Evolutionary conservation across 2,329 filamentous ascomycete species (phyloP), one percentile per base, ranked within the genome.

Genomic region (Alternaria metachromatica): DNA sequence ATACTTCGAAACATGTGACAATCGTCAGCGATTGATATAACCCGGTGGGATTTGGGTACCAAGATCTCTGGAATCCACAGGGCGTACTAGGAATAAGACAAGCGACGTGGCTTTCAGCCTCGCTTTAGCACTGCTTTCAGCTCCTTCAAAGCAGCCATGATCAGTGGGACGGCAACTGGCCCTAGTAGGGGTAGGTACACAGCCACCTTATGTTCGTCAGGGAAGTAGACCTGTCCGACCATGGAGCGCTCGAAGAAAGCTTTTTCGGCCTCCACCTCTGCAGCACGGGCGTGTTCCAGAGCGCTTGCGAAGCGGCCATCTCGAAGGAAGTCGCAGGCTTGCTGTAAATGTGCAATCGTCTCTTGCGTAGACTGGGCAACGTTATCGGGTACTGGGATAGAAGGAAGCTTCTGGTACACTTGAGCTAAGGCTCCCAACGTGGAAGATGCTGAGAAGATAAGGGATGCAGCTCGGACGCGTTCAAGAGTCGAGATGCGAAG

Each of bases 211-310:
- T 99, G 96, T 82, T 99, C 96, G 76, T 99, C 96, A 0, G 96
- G 96, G 80, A 99, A 99, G 80, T 98, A 99, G 3, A 98, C 90
- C 82, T 98, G 96, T 0, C 94, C 96, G 12, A 99, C 96, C 96
- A 99, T 99, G 76, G 92, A 97, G 82, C 97, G 97, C 81, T 99
- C 96, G 72, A 99, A 99, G 81, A 99, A 99, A 0, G 95, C 95
- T 64, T 91, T 89, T 79, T 99, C 96, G 0, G 94, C 95, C 76
- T 96, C 93, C 3, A 88, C 87, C 80, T 97, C 94, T 6, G 96
- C 96, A 50, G 93, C 88, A 10, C 92, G 88, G 0, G 95, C 95
- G 77, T 95, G 90, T 66, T 90, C 87, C 43, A 99, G 83, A 0
- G 94, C 94, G 7, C 81, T 80, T 26, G 89, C 86, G 71, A 89